A percentile compares a stretch with the other conserved stretches of the same genome.
These are phyloP conservation scores for Curvularia eragrostidis DNA, from an alignment of 2,329 filamentous ascomycete species.

Conservation along the genomic window DNA sequence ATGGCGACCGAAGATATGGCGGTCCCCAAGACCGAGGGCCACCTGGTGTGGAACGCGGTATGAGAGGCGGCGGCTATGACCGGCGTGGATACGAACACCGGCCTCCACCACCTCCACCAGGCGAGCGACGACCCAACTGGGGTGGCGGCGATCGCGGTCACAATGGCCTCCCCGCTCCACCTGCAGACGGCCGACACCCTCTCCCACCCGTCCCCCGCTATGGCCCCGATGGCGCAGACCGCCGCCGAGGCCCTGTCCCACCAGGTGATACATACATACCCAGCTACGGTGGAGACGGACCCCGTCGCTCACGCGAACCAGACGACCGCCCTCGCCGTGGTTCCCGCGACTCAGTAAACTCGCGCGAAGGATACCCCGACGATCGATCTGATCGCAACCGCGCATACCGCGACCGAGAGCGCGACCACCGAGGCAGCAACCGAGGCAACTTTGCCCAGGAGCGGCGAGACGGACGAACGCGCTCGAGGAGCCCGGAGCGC, in stretches of 20 bases:
- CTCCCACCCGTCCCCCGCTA: constrained; percentile 47
- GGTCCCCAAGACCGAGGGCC: constrained; percentile 50
- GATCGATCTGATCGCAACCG: constrained; percentile 40
- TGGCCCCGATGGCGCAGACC: constrained; percentile 32
- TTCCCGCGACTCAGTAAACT: constrained; percentile 46
- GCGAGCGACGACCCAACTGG: constrained; percentile 43
- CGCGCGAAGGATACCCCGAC: constrained; percentile 39
- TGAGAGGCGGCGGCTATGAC: constrained; percentile 37
- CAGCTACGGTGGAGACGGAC: constrained; percentile 45
- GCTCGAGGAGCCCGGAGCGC: constrained; percentile 47
- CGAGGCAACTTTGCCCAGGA: constrained; percentile 36
- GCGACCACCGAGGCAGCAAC: constrained; percentile 29
- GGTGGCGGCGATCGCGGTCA: constrained; percentile 38
- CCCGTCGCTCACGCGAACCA: constrained; percentile 44
- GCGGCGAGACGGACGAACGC: constrained; percentile 41
- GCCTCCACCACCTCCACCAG: constrained; percentile 44
- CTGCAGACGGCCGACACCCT: constrained; percentile 46
- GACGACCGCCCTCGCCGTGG: constrained; percentile 45
- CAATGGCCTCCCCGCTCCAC: constrained; percentile 44
- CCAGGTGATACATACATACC: constrained; percentile 55
- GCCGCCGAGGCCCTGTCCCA: constrained; percentile 32
- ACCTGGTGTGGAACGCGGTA: constrained; percentile 45
- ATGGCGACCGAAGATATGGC: constrained; percentile 44
- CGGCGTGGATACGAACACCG: constrained; percentile 44
- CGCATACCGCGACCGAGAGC: constrained; percentile 27